These are phyloP conservation scores for Staphylotrichum tortipilum DNA, from an alignment of 495 filamentous ascomycete species.

Conservation along the genomic window DNA sequence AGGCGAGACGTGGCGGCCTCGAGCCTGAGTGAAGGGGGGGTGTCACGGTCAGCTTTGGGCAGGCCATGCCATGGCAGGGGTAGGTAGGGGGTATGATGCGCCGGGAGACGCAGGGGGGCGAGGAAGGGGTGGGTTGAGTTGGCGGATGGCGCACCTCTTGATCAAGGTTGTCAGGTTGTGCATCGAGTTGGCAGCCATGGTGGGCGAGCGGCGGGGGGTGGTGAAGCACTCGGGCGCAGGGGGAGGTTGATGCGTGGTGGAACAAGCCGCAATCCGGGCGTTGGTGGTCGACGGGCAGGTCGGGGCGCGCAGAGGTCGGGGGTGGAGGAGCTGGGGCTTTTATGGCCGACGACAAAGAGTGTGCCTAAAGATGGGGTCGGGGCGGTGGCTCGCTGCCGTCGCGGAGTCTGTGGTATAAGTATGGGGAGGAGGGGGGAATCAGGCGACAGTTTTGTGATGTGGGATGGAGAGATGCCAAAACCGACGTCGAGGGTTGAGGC, in stretches of 20 bases:
- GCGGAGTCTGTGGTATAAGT: neutral
- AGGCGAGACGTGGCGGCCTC: constrained; percentile 94
- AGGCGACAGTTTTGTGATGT: neutral
- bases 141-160: constrained; percentile 64
- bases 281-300: neutral
- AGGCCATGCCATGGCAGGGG: neutral
- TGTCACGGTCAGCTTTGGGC: constrained; percentile 20
- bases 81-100: too few species aligned
- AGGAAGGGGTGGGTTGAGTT: neutral
- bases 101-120: neutral
- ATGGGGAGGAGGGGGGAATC: too few species aligned
- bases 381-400: neutral
- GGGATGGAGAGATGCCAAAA: neutral
- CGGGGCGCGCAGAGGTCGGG: neutral
- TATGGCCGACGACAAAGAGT: neutral
- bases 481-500: neutral
- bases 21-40: too few species aligned
- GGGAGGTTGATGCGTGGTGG: too few species aligned
- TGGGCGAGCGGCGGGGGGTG: constrained; percentile 15
- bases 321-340: neutral
- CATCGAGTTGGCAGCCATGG: constrained; percentile 59
- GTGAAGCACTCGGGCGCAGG: neutral
- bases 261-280: neutral
- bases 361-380: neutral
- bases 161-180: constrained; percentile 95